A percentile compares a stretch with the other conserved stretches of the same genome.
Conservation (phyloP, 495 filamentous ascomycete genomes). For the Penicillium coffeae region DNA sequence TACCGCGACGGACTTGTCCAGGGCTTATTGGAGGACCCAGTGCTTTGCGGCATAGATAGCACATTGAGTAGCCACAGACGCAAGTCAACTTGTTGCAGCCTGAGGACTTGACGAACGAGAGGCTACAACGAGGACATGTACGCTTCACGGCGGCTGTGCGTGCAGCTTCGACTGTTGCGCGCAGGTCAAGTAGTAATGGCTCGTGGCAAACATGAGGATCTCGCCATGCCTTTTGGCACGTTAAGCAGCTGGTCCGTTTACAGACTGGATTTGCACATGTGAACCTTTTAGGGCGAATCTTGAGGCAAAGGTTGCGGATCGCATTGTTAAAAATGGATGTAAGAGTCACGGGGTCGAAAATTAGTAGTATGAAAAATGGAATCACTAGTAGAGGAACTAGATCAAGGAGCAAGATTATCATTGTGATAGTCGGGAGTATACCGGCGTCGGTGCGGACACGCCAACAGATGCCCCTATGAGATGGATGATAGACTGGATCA, state of each 20-base stretch:
- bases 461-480: conserved; percentile 36
- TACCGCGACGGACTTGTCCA: conserved; percentile 1
- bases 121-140: conserved; percentile 84
- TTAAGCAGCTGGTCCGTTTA: conserved; percentile 67
- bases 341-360: conserved; percentile 38
- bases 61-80: conserved; percentile 97
- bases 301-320: conserved; percentile 59
- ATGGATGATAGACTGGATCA: conserved; percentile 69
- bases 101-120: conserved; percentile 84
- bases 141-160: conserved; percentile 93
- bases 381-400: conserved; percentile 51
- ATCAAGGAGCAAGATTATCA: conserved; percentile 40
- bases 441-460: conserved; percentile 50
- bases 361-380: conserved; percentile 41
- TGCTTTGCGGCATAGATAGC: conserved; percentile 75
- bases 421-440: conserved; percentile 29
- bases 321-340: conserved; percentile 46
- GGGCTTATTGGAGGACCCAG: conserved; percentile 29
- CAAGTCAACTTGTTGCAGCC: conserved; percentile 98
- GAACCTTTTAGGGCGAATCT: conserved; percentile 66
- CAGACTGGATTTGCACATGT: conserved; percentile 66
- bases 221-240: conserved; percentile 61
- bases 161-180: conserved; percentile 83
- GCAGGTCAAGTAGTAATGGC: conserved; percentile 62
- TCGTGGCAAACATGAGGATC: conserved; percentile 67